Conservation (phyloP, 345 rosid species). For the Stellera chamaejasme region DNA sequence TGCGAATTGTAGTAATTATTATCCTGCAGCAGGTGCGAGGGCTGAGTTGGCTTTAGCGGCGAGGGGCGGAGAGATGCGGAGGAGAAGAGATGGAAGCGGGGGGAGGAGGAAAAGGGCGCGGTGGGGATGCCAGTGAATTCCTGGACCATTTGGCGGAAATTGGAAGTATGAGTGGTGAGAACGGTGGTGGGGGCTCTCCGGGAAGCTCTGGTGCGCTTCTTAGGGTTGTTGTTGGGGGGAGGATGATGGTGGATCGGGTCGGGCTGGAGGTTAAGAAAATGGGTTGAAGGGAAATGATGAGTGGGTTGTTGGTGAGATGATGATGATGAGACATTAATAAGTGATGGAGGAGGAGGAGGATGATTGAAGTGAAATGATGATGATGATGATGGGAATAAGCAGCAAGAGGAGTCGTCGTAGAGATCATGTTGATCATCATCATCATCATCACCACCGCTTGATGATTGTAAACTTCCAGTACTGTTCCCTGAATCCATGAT, state of each 20-base stretch:
- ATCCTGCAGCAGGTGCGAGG: conserved; percentile 18
- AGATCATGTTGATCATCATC: conserved; percentile 42
- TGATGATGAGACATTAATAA: conserved; percentile 4
- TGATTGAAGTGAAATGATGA: conserved; percentile 17
- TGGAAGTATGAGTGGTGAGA: conserved; percentile 80
- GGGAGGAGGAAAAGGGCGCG: conserved; percentile 62
- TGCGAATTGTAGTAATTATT: conserved; percentile 8
- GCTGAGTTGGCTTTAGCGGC: conserved; percentile 37
- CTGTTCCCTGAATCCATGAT: conserved; percentile 80
- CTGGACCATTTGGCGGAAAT: conserved; percentile 93
- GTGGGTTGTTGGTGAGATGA: conserved; percentile 12
- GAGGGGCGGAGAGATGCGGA: conserved; percentile 38
- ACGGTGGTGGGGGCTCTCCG: conserved; percentile 88
- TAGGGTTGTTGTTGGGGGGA: conserved; percentile 42
- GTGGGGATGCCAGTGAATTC: conserved; percentile 90
- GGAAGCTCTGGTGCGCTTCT: conserved; percentile 81
- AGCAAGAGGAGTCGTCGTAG: conserved; percentile 31
- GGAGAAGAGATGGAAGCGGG: conserved; percentile 59
- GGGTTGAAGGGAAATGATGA: conserved; percentile 25
- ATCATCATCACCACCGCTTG: conserved; percentile 57
- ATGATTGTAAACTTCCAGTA: conserved; percentile 55
- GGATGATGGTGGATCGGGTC: conserved; percentile 14
- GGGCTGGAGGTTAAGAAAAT: conserved; percentile 22
- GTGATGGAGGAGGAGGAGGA: conserved; percentile 20
- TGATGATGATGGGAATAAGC: conserved; percentile 13